Conservation (phyloP, 2,329 filamentous ascomycete species). For the Hypomyces rosellus region DNA sequence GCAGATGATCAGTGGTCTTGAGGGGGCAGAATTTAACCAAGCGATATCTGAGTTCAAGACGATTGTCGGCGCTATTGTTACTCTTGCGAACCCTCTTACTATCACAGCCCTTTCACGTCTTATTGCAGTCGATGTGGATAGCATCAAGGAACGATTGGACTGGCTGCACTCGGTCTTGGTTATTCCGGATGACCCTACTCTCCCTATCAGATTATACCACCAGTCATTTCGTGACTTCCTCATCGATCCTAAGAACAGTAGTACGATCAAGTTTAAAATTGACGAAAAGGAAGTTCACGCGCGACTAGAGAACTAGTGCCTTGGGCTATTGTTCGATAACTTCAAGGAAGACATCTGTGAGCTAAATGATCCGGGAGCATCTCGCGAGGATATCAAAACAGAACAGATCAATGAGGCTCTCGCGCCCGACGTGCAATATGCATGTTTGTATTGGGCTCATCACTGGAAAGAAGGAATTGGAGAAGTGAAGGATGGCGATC, state of each 20-base stretch:
- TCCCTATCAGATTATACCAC: constrained; percentile 26
- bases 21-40: not conserved
- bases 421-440: constrained; percentile 26
- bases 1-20: constrained; percentile 2
- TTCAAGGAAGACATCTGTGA: constrained; percentile 8
- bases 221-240: constrained; percentile 31
- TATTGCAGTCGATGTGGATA: constrained; percentile 13
- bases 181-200: constrained; percentile 17
- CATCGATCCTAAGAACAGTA: constrained; percentile 15
- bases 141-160: constrained; percentile 18
- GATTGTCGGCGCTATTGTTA: constrained; percentile 25
- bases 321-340: constrained; percentile 17
- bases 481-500: constrained; percentile 20
- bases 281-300: constrained; percentile 6
- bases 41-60: constrained; percentile 20
- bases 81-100: constrained; percentile 26
- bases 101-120: constrained; percentile 19
- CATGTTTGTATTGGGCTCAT: constrained; percentile 31
- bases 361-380: not conserved
- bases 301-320: constrained; percentile 10
- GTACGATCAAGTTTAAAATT: constrained; percentile 7
- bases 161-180: constrained; percentile 29
- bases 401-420: not conserved
- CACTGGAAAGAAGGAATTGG: constrained; percentile 23
- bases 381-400: not conserved